A percentile compares a stretch with the other conserved stretches of the same genome.
These are phyloP conservation scores for Ceratobasidium sp. DNA, from an alignment of 1,284 basidiomycete species.

Conservation along the genomic window DNA sequence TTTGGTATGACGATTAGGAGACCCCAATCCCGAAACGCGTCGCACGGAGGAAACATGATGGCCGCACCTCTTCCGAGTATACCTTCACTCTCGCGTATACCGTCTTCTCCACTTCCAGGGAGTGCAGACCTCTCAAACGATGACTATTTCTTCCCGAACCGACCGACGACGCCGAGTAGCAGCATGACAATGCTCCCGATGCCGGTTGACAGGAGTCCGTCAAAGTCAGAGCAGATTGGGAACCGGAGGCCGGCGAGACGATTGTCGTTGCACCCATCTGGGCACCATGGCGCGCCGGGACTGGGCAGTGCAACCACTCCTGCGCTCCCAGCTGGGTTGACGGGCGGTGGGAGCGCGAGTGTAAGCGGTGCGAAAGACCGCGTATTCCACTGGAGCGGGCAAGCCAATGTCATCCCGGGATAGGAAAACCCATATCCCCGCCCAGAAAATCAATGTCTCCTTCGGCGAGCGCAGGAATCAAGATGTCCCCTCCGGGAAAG, in stretches of 20 bases:
- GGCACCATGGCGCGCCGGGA: background rate
- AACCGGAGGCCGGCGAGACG: background rate
- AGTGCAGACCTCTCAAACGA: background rate
- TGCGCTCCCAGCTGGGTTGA: background rate
- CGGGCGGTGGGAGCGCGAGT: background rate
- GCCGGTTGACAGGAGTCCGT: slow-evolving; percentile 21
- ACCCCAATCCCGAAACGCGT: slow-evolving; percentile 23
- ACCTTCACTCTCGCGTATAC: slow-evolving; percentile 25
- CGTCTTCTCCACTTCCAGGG: slow-evolving; percentile 19
- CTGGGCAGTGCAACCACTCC: slow-evolving; percentile 17
- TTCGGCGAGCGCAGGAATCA: background rate
- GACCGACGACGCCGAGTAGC: slow-evolving; percentile 23
- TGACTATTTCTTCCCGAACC: background rate
- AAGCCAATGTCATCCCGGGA: background rate
- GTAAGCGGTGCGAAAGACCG: background rate
- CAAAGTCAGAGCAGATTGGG: slow-evolving; percentile 13
- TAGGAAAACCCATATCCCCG: background rate
- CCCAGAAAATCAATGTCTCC: background rate
- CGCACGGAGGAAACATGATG: background rate
- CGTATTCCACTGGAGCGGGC: background rate
- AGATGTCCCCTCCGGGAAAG: background rate
- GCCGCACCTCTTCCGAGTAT: background rate
- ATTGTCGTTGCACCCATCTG: slow-evolving; percentile 23
- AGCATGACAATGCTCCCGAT: background rate
- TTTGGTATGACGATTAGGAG: slow-evolving; percentile 27